These are phyloP conservation scores for Fusarium nisikadoi DNA, from an alignment of 2,329 filamentous ascomycete species.

Conservation along the genomic window DNA sequence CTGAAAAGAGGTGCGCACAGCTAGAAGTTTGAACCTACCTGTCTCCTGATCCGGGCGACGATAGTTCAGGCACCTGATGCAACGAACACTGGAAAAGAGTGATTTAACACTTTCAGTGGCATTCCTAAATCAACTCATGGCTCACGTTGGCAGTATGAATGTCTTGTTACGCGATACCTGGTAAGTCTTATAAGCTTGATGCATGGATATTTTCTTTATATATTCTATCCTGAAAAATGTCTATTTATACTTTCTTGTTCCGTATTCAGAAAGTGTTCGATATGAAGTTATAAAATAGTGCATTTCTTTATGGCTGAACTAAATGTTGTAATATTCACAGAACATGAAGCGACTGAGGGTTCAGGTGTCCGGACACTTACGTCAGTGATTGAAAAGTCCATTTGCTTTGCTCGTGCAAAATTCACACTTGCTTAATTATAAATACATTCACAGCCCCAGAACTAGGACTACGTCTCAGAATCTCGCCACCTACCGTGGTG, in stretches of 20 bases:
- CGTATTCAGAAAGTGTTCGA: not conserved
- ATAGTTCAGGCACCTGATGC: not conserved
- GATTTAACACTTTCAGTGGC: accelerated
- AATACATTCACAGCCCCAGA: not conserved
- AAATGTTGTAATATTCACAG: accelerated
- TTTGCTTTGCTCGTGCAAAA: accelerated
- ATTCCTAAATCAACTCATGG: not conserved
- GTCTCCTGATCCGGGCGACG: not conserved
- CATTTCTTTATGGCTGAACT: not conserved
- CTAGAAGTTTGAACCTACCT: not conserved
- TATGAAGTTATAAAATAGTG: too few species aligned
- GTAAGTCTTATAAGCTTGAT: not conserved
- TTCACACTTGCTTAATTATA: accelerated
- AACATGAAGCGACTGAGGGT: not conserved
- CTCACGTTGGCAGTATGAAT: not conserved
- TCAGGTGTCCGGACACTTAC: accelerated
- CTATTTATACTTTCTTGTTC: too few species aligned
- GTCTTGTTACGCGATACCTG: too few species aligned
- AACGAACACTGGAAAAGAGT: not conserved
- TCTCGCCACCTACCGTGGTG: too few species aligned
- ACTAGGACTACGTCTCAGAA: not conserved
- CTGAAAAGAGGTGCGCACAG: accelerated
- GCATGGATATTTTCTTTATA: accelerated
- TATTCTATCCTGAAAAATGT: accelerated
- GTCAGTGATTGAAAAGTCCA: not conserved